Evolutionary conservation across 164 flowering plant species (phyloP).

Genomic region (Santalum album): DNA sequence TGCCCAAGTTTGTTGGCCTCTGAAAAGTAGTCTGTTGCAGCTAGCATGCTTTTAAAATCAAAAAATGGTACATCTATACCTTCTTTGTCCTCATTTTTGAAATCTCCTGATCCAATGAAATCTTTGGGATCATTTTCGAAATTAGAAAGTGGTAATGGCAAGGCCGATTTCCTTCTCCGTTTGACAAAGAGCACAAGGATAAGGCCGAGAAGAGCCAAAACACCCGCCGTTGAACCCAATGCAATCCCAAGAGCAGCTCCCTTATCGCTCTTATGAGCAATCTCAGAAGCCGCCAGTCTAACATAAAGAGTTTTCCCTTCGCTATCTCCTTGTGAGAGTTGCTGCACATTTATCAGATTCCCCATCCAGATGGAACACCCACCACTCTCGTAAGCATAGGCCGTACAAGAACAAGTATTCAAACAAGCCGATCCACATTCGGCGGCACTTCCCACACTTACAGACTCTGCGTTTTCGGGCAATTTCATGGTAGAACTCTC

Average conservation of each 20-base stretch:
- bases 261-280: constrained; percentile 5
- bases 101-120: neutral
- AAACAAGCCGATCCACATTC: constrained; percentile 18
- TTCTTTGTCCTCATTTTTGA: neutral
- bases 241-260: constrained; percentile 7
- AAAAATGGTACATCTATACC: neutral
- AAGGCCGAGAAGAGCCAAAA: constrained; percentile 11
- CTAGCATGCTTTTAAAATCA: neutral
- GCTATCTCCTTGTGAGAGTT: constrained; percentile 4
- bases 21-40: neutral
- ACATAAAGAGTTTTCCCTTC: constrained; percentile 10
- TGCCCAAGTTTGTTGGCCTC: neutral
- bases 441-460: constrained; percentile 8
- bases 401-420: constrained; percentile 24
- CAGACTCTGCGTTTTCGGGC: neutral
- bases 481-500: neutral
- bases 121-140: too few relatives aligned
- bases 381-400: too few relatives aligned
- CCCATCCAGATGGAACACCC: constrained; percentile 21
- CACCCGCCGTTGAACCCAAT: constrained; percentile 15
- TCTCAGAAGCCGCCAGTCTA: constrained; percentile 10
- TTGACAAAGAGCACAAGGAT: constrained; percentile 9
- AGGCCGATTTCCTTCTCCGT: too few relatives aligned
- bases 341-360: constrained; percentile 11
- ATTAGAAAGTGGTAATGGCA: too few relatives aligned